A percentile compares a stretch with the other conserved stretches of the same genome.
Evolutionary conservation across 495 filamentous ascomycete genomes (phyloP).

Genomic region (Rhizodiscina lignyota): DNA sequence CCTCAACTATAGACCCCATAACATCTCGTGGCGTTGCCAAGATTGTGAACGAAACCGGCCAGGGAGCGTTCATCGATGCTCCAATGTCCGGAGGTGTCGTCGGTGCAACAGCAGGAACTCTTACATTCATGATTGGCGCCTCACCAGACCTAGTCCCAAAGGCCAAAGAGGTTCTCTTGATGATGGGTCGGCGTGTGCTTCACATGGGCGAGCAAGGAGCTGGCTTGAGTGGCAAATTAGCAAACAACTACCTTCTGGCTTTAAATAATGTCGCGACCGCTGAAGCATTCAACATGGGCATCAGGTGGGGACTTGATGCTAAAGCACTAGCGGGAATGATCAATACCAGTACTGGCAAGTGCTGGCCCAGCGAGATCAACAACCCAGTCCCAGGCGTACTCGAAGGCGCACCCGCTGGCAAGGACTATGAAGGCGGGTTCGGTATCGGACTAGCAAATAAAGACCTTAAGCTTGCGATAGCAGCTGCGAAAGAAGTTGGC

Average conservation of each 20-base stretch:
- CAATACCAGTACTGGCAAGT: constrained; percentile 70
- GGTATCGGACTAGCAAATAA: constrained; percentile 76
- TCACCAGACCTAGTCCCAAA: constrained; percentile 39
- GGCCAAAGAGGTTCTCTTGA: constrained; percentile 42
- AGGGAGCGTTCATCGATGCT: constrained; percentile 20
- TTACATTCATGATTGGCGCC: constrained; percentile 64
- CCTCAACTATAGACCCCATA: constrained; percentile 27
- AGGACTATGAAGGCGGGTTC: constrained; percentile 69
- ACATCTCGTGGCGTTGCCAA: constrained; percentile 18
- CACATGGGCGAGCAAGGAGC: constrained; percentile 69
- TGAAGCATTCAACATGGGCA: constrained; percentile 85
- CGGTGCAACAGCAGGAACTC: constrained; percentile 26
- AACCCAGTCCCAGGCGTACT: constrained; percentile 84
- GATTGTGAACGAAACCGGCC: constrained; percentile 10
- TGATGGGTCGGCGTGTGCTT: constrained; percentile 69
- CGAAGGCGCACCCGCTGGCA: constrained; percentile 49
- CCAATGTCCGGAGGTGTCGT: constrained; percentile 30
- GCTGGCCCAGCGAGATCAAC: constrained; percentile 86
- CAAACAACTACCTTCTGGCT: constrained; percentile 86
- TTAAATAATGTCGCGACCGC: constrained; percentile 86
- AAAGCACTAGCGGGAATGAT: constrained; percentile 64
- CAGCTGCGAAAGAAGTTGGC: constrained; percentile 14
- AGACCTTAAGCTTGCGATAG: constrained; percentile 22
- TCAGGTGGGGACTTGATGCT: constrained; percentile 69
- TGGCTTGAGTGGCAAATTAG: constrained; percentile 71